Evolutionary conservation across 1,284 basidiomycete species (phyloP).

Genomic region (Microbotryomycetes sp.): DNA sequence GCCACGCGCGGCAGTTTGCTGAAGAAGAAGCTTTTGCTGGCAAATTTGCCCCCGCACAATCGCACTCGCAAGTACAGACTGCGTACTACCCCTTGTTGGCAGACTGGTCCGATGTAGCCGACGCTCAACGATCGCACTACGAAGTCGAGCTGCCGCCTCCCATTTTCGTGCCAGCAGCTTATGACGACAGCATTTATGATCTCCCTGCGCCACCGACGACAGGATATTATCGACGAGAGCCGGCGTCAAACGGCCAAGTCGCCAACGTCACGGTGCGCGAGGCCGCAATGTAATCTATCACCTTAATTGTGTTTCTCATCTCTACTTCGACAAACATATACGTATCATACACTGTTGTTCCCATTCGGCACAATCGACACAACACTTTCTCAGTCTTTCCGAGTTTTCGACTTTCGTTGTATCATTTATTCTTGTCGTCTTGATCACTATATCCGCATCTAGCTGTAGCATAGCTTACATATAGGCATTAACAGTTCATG

Average conservation of each 20-base stretch:
- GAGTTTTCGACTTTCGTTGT: neutral
- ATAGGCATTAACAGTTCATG: too few species aligned
- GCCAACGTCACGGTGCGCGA: neutral
- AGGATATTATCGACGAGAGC: conserved; percentile 11
- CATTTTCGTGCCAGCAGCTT: conserved; percentile 16
- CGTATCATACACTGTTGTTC: neutral
- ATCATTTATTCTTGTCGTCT: neutral
- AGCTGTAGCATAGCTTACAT: too few species aligned
- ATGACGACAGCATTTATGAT: conserved; percentile 5
- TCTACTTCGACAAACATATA: neutral
- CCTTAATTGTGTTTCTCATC: neutral
- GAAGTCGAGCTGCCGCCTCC: conserved; percentile 19
- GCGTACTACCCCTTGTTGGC: conserved; percentile 29
- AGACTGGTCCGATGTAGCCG: conserved; percentile 26
- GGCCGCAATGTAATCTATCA: neutral
- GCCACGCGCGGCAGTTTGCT: neutral
- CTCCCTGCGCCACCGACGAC: conserved; percentile 15
- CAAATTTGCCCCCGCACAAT: conserved; percentile 1
- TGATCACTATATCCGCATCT: neutral
- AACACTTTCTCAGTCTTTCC: neutral
- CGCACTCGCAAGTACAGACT: conserved; percentile 3
- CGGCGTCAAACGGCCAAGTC: neutral
- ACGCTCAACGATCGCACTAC: conserved; percentile 9
- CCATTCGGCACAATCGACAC: neutral
- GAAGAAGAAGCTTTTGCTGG: neutral